These are phyloP conservation scores for Penicillium sp. DNA, from an alignment of 2,329 filamentous ascomycete species.

Conservation along the genomic window DNA sequence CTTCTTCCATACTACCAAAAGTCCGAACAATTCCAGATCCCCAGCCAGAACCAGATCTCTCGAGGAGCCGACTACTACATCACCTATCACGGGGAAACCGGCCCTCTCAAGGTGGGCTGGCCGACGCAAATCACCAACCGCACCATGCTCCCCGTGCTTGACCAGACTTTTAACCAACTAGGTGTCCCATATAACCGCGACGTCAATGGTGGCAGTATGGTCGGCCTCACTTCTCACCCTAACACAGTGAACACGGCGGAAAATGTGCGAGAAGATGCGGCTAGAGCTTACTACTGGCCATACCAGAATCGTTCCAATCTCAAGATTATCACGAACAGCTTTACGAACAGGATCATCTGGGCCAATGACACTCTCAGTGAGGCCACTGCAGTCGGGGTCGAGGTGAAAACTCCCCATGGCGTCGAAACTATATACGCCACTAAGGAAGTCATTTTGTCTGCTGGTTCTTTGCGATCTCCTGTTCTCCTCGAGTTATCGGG, in stretches of 20 bases:
- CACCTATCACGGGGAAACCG: constrained; percentile 30
- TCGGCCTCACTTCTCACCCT: constrained; percentile 47
- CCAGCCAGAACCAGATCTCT: constrained; percentile 24
- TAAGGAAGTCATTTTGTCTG: constrained; percentile 61
- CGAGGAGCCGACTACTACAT: constrained; percentile 32
- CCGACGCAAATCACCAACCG: constrained; percentile 23
- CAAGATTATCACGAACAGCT: constrained; percentile 46
- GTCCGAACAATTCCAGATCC: constrained; percentile 30
- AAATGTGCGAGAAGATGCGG: constrained; percentile 50
- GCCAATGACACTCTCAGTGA: constrained; percentile 13
- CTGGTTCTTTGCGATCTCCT: constrained; percentile 59
- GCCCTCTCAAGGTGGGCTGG: constrained; percentile 35
- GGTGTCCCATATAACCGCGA: constrained; percentile 47
- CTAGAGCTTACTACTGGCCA: constrained; percentile 52
- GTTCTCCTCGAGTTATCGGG: constrained; percentile 62
- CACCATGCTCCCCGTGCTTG: constrained; percentile 34
- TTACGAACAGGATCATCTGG: constrained; percentile 47
- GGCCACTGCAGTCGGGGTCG: constrained; percentile 33
- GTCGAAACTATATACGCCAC: constrained; percentile 30
- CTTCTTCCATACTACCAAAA: constrained; percentile 36
- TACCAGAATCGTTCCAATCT: constrained; percentile 46
- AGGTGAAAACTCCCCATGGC: constrained; percentile 29
- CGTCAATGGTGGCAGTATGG: constrained; percentile 47
- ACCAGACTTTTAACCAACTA: constrained; percentile 40
- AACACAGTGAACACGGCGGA: constrained; percentile 43